Evolutionary conservation across 2,329 filamentous ascomycete species (phyloP).

Genomic region (Diaporthe ilicicola): DNA sequence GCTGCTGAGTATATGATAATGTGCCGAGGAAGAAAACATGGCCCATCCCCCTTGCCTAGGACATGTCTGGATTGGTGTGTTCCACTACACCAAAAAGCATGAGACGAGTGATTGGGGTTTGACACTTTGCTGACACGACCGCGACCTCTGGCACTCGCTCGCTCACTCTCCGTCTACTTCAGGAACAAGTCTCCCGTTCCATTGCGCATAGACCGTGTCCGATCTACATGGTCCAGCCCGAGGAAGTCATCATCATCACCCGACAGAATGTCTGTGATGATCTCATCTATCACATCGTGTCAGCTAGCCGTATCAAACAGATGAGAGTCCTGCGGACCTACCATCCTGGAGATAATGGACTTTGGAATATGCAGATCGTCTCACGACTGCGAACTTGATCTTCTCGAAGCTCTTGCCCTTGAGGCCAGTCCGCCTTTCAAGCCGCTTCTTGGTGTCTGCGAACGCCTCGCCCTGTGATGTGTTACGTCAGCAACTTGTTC

Average conservation of each 20-base stretch:
- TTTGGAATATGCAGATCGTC: constrained; percentile 76
- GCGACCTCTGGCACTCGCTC: background rate
- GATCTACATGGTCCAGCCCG: constrained; percentile 72
- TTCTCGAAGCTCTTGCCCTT: constrained; percentile 99
- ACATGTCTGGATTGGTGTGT: background rate
- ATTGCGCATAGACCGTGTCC: constrained; percentile 65
- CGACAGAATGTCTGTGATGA: constrained; percentile 61
- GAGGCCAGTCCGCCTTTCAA: constrained; percentile 90
- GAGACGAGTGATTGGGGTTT: background rate
- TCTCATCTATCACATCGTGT: constrained; percentile 57
- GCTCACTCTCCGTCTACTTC: constrained; percentile 37
- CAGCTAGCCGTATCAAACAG: constrained; percentile 36
- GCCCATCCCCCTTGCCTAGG: background rate
- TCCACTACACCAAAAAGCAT: background rate
- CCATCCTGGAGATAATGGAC: constrained; percentile 88
- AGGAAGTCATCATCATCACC: constrained; percentile 66
- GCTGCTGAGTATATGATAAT: constrained; percentile 28
- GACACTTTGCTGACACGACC: constrained; percentile 26
- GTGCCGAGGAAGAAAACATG: background rate
- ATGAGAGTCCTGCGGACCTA: constrained; percentile 54
- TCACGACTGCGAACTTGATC: constrained; percentile 91
- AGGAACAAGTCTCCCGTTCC: constrained; percentile 72
- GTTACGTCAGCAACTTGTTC: background rate
- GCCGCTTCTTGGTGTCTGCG: constrained; percentile 90
- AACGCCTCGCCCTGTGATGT: constrained; percentile 77